Conservation (phyloP, 1,139 yeast genomes). For the Pichia norvegensis region DNA sequence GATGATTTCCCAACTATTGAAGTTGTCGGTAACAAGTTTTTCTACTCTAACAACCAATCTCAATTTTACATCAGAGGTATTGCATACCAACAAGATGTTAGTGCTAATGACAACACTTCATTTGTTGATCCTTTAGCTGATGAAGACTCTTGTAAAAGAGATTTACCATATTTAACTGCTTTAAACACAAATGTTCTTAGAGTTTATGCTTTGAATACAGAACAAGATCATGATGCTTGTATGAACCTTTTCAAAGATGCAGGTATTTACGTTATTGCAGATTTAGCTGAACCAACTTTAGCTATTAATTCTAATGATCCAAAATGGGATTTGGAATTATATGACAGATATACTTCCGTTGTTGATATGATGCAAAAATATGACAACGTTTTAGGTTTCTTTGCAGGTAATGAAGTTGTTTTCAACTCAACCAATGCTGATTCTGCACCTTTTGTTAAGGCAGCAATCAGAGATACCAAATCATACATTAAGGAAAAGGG, state of each 20-base stretch:
- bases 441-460: slow-evolving; percentile 75
- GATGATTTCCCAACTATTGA: slow-evolving; percentile 47
- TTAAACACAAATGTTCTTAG: slow-evolving; percentile 47
- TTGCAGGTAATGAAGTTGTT: slow-evolving; percentile 79
- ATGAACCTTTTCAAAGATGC: slow-evolving; percentile 46
- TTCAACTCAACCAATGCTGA: slow-evolving; percentile 59
- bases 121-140: slow-evolving; percentile 56
- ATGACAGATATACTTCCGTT: slow-evolving; percentile 57
- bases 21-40: slow-evolving; percentile 64
- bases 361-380: slow-evolving; percentile 58
- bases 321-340: slow-evolving; percentile 51
- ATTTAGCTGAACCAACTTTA: slow-evolving; percentile 44
- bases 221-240: slow-evolving; percentile 45
- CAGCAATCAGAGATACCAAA: slow-evolving; percentile 73
- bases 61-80: slow-evolving; percentile 78
- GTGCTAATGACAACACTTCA: slow-evolving; percentile 42
- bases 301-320: slow-evolving; percentile 46
- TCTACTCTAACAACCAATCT: slow-evolving; percentile 69
- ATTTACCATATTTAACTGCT: slow-evolving; percentile 42
- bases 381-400: slow-evolving; percentile 68
- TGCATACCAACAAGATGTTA: slow-evolving; percentile 72
- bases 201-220: slow-evolving; percentile 50
- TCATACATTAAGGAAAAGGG: slow-evolving; percentile 50
- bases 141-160: slow-evolving; percentile 47
- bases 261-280: slow-evolving; percentile 49